A percentile compares a stretch with the other conserved stretches of the same genome.
Conservation (phyloP, 208 protist species). For the Leishmania arabica region DNA sequence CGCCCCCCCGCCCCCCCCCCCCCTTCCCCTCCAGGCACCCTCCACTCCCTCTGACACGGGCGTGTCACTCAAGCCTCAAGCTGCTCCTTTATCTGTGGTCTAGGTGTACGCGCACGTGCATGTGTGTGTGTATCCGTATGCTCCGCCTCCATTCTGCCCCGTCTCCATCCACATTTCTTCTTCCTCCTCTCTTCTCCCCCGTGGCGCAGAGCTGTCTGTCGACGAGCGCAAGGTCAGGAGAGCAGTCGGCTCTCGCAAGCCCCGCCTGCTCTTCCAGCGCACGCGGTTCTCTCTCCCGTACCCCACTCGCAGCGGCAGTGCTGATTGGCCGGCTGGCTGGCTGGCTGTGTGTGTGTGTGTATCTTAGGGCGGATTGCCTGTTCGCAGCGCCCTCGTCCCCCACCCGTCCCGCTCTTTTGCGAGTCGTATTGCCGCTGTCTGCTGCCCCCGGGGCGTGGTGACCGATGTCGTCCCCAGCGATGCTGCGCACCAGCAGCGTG, state of each 20-base stretch:
- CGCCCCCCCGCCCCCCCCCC: background rate
- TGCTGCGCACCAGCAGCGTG: conserved; percentile 41
- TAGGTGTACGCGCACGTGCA: background rate
- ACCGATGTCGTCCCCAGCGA: background rate
- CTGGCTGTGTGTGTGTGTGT: background rate
- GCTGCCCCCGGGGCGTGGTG: background rate
- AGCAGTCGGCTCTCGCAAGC: conserved; percentile 4
- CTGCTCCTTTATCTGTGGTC: too few species aligned
- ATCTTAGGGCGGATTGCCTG: background rate
- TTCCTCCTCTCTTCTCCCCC: background rate
- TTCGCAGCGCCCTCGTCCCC: background rate
- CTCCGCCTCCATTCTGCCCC: background rate
- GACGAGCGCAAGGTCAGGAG: background rate
- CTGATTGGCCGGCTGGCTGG: background rate
- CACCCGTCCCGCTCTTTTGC: too few species aligned
- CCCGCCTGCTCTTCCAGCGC: conserved; percentile 1
- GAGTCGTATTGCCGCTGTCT: background rate
- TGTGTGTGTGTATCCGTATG: background rate
- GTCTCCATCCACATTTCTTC: background rate
- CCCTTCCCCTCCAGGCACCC: background rate
- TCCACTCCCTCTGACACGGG: too few species aligned
- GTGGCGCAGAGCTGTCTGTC: background rate
- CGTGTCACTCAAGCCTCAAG: too few species aligned
- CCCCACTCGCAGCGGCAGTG: background rate
- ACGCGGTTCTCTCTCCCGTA: background rate